Evolutionary conservation across 2,329 filamentous ascomycete genomes (phyloP).

Genomic region (Sclerotinia spermophila): DNA sequence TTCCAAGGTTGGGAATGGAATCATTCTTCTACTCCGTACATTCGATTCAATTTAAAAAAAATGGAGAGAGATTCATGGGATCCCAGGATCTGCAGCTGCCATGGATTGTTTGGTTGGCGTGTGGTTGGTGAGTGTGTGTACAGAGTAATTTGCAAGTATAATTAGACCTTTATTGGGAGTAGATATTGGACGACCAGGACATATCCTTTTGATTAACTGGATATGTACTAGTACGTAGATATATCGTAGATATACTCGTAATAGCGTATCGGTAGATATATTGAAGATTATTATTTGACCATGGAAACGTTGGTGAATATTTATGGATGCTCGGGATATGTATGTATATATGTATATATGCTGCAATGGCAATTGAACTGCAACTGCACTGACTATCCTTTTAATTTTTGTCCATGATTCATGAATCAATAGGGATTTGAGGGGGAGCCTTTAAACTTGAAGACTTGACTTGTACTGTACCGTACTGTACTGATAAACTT

Average conservation of each 20-base stretch:
- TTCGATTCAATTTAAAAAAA: not conserved
- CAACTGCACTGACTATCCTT: not conserved
- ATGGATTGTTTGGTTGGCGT: not conserved
- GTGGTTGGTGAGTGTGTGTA: not conserved
- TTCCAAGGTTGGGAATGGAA: not conserved
- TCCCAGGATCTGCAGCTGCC: constrained; percentile 4
- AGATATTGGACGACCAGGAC: not conserved
- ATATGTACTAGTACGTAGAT: no score
- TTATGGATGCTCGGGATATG: no score
- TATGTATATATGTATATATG: no score
- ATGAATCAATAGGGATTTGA: constrained; percentile 3
- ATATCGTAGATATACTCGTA: no score
- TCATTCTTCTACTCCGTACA: no score
- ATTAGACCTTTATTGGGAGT: not conserved
- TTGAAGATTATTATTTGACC: not conserved
- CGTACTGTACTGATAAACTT: no score
- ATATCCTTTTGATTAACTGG: no score
- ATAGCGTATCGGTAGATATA: no score
- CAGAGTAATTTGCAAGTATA: constrained; percentile 4
- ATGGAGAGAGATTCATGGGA: not conserved
- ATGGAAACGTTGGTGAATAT: not conserved
- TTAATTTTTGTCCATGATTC: not conserved
- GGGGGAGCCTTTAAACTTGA: not conserved
- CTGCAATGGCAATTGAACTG: no score
- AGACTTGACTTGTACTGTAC: no score